Evolutionary conservation across 768 basidiomycete species (phyloP), one percentile per base, ranked within the genome.

Genomic region (Russula lepida): DNA sequence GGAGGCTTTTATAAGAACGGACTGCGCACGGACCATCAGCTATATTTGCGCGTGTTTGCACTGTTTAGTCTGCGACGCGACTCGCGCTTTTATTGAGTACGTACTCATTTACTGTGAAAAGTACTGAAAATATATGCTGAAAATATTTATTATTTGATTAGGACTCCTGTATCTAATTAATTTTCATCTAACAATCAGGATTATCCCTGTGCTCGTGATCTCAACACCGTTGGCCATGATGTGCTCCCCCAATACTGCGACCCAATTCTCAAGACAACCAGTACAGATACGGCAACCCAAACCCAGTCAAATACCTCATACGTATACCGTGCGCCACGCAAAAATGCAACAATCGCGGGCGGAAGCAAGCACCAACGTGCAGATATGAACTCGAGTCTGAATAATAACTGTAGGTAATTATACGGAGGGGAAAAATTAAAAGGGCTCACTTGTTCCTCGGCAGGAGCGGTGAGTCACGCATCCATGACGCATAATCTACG

Each of bases 231-330:
- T 23, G 48, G 33, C 60, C 37, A 58, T 12, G 50, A 43, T 23
- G 47, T 25, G 19, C 48, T 59, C 23, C 55, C 60, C 69, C 58
- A 70, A 59, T 70, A 71, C 25, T 62, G 49, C 3, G 66, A 64
- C 3, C 79, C 82, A 30, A 85, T 74, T 60, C 79, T 73, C 57
- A 74, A 57, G 4, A 76, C 68, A 9, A 83, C 78, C 50, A 83
- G 67, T 44, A 79, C 65, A 19, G 75, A 76, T 56, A 83, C 65
- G 9, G 74, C 74, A 39, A 80, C 67, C 64, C 81, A 82, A 0
- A 81, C 80, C 35, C 72, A 77, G 55, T 89, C 84, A 68, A 87
- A 87, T 43, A 90, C 79, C 52, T 78, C 68, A 68, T 88, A 89
- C 2, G 84, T 81, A 66, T 74, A 76, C 28, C 84, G 76, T n/a